Evolutionary conservation across 495 filamentous ascomycete genomes (phyloP).

Genomic region (Articulospora tetracladia): DNA sequence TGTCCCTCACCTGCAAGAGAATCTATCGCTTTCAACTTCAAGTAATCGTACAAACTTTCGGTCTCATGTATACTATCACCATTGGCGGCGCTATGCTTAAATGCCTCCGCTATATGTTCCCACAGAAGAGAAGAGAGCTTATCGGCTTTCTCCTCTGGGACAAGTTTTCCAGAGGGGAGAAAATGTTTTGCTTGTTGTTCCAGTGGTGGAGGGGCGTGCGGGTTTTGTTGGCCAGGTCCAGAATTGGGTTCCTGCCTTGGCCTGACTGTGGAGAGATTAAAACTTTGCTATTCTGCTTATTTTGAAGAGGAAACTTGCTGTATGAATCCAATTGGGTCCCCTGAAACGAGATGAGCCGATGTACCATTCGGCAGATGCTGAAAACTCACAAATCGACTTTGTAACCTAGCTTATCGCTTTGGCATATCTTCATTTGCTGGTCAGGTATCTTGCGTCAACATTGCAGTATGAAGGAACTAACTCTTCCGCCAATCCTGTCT

Average conservation of each 20-base stretch:
- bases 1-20: constrained; percentile 33
- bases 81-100: constrained; percentile 70
- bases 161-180: constrained; percentile 55
- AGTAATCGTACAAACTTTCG: constrained; percentile 75
- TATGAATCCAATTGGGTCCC: constrained; percentile 86
- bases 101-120: constrained; percentile 70
- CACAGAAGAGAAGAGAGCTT: constrained; percentile 64
- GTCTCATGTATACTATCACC: constrained; percentile 58
- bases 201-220: constrained; percentile 55
- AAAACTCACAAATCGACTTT: constrained; percentile 11
- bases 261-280: constrained; percentile 10
- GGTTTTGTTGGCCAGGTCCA: constrained; percentile 68
- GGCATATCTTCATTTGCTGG: constrained; percentile 4
- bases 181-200: constrained; percentile 53
- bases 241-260: constrained; percentile 65
- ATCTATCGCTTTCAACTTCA: constrained; percentile 51
- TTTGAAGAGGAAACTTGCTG: neutral
- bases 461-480: neutral
- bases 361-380: neutral
- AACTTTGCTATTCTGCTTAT: neutral
- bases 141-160: constrained; percentile 50
- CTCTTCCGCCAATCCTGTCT: constrained; percentile 69
- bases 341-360: neutral
- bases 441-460: neutral
- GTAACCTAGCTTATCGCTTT: constrained; percentile 16